Conservation (phyloP, 352 stramenopile genomes). For the Nothophytophthora sp. region DNA sequence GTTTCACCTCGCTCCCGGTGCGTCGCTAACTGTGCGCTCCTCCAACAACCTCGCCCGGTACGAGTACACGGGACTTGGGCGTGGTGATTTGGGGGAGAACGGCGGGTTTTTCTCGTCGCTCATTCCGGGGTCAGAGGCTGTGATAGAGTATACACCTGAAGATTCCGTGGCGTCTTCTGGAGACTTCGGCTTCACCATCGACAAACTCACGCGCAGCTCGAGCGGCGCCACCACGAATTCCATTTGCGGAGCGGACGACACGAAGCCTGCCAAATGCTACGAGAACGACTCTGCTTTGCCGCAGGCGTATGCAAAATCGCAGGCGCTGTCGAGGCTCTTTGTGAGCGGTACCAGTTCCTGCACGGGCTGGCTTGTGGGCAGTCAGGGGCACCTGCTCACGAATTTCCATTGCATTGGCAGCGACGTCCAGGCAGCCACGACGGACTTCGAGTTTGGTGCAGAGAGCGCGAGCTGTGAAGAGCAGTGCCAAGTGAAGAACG, state of each 20-base stretch:
- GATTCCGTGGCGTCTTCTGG: not conserved
- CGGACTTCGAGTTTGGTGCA: slow-evolving; percentile 38
- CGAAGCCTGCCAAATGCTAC: slow-evolving; percentile 36
- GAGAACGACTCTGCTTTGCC: slow-evolving; percentile 20
- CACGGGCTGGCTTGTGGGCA: slow-evolving; percentile 48
- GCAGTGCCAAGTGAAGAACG: slow-evolving; percentile 19
- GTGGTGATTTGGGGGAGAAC: slow-evolving; percentile 20
- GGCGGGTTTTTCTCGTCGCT: slow-evolving; percentile 39
- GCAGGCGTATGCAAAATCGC: slow-evolving; percentile 19
- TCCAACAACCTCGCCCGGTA: slow-evolving; percentile 12
- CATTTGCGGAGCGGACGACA: slow-evolving; percentile 35
- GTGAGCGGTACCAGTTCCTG: slow-evolving; percentile 28
- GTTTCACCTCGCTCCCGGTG: slow-evolving; percentile 33
- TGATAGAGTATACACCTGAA: slow-evolving; percentile 29
- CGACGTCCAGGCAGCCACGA: slow-evolving; percentile 14
- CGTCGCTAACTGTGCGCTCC: slow-evolving; percentile 27
- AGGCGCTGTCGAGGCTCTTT: slow-evolving; percentile 36
- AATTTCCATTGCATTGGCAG: slow-evolving; percentile 47
- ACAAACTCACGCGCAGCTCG: slow-evolving; percentile 32
- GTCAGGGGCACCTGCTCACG: slow-evolving; percentile 43
- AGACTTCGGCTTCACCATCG: slow-evolving; percentile 30
- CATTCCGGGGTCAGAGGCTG: slow-evolving; percentile 23
- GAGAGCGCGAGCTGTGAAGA: slow-evolving; percentile 31
- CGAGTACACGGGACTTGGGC: slow-evolving; percentile 31
- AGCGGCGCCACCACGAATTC: slow-evolving; percentile 10